Evolutionary conservation across 371 early-diverging fungal species (phyloP).

Genomic region (Mucor mucedo): DNA sequence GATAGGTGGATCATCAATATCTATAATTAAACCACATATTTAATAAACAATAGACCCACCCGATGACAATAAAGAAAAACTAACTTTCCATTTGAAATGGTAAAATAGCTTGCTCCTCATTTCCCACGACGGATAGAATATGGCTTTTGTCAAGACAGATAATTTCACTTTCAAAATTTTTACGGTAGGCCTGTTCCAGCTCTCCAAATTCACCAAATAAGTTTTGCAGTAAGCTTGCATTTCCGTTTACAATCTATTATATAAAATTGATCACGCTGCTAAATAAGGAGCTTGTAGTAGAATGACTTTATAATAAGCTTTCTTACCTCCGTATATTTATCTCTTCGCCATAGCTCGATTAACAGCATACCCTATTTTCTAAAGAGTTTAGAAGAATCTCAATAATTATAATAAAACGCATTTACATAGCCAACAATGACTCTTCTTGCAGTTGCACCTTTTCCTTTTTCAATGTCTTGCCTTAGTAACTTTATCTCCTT

Average conservation of each 20-base stretch:
- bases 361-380: slow-evolving; percentile 21
- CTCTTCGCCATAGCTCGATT: slow-evolving; percentile 31
- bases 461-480: slow-evolving; percentile 15
- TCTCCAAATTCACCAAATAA: slow-evolving; percentile 24
- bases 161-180: slow-evolving; percentile 15
- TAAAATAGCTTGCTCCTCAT: slow-evolving; percentile 2
- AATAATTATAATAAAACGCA: neutral
- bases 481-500: slow-evolving; percentile 12
- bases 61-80: neutral
- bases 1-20: slow-evolving; percentile 10
- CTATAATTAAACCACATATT: neutral
- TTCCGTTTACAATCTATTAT: slow-evolving; percentile 9
- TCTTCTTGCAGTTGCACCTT: slow-evolving; percentile 7
- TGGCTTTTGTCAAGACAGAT: slow-evolving; percentile 3
- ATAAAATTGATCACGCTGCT: neutral
- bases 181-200: slow-evolving; percentile 17
- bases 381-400: too few relatives aligned
- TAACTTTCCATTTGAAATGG: slow-evolving; percentile 12
- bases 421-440: slow-evolving; percentile 27
- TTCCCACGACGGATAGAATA: neutral
- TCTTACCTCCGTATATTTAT: slow-evolving; percentile 27
- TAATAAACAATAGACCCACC: neutral
- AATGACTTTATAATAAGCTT: too few relatives aligned
- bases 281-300: neutral
- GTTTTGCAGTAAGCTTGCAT: slow-evolving; percentile 4